These are phyloP conservation scores for Glycine soja DNA, from an alignment of 306 rosid genomes.

Conservation along the genomic window DNA sequence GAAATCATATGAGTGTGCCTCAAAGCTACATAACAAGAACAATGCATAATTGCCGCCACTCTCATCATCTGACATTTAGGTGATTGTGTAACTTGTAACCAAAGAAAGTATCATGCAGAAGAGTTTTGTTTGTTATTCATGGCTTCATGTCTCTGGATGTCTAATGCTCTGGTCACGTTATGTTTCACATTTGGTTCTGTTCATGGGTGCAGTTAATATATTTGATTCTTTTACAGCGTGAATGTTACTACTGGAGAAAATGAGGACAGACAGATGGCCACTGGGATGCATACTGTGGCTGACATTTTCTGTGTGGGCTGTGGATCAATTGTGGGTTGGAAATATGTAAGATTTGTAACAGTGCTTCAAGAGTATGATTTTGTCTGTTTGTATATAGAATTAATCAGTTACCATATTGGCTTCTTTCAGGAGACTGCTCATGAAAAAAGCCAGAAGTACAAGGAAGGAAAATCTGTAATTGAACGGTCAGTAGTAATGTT, in stretches of 20 bases:
- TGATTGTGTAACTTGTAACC: constrained; percentile 27
- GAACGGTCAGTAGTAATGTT: constrained; percentile 72
- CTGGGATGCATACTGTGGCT: constrained; percentile 92
- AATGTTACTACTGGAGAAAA: constrained; percentile 73
- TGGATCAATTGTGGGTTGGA: constrained; percentile 98
- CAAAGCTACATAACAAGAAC: constrained; percentile 1
- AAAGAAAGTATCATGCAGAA: constrained; percentile 18
- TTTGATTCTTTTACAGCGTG: constrained; percentile 63
- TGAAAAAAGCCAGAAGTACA: constrained; percentile 76
- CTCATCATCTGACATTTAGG: constrained; percentile 23
- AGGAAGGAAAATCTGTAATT: constrained; percentile 78
- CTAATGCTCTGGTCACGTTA: constrained; percentile 7
- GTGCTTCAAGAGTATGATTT: constrained; percentile 39
- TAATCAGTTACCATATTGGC: constrained; percentile 51
- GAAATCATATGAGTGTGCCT: not conserved
- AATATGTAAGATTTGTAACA: constrained; percentile 77
- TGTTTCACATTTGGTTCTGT: constrained; percentile 29
- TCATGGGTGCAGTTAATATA: constrained; percentile 24
- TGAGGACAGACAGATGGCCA: constrained; percentile 84
- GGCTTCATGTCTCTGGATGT: constrained; percentile 18
- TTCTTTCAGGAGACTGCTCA: constrained; percentile 73
- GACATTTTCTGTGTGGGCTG: constrained; percentile 98
- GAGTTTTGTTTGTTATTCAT: not conserved
- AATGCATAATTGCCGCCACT: constrained; percentile 19
- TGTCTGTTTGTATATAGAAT: constrained; percentile 32